Conservation (phyloP, 2,329 filamentous ascomycete species). For the Aspergillus bombycis region DNA sequence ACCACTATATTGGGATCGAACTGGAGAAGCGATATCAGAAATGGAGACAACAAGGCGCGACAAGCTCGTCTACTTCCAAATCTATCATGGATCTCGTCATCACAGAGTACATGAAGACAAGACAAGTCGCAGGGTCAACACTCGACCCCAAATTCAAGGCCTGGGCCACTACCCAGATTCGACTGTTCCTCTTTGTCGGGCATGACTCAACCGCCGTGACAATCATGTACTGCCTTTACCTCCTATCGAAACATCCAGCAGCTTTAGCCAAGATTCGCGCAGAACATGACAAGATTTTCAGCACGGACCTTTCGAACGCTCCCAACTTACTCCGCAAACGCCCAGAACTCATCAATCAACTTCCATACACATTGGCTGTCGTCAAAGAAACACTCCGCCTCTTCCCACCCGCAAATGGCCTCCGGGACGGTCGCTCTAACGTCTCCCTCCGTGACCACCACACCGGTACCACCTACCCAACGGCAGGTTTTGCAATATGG, state of each 20-base stretch:
- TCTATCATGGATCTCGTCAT: slow-evolving; percentile 11
- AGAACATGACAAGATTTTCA: slow-evolving; percentile 17
- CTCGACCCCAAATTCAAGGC: slow-evolving; percentile 6
- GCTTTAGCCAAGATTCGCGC: slow-evolving; percentile 1
- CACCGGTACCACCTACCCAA: not conserved
- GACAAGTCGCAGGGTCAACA: not conserved
- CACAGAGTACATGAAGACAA: slow-evolving; percentile 1
- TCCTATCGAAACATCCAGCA: slow-evolving; percentile 11
- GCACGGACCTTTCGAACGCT: not conserved
- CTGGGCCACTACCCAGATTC: slow-evolving; percentile 12
- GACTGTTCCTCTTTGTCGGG: slow-evolving; percentile 14
- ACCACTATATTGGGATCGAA: slow-evolving; percentile 10
- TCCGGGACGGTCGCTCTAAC: too few species aligned
- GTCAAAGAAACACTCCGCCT: slow-evolving; percentile 18
- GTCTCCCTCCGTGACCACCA: not conserved
- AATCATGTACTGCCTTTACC: slow-evolving; percentile 5
- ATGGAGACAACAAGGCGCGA: not conserved
- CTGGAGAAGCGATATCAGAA: slow-evolving; percentile 10
- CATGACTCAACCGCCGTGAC: slow-evolving; percentile 12
- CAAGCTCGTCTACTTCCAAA: not conserved
- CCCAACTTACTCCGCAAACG: not conserved
- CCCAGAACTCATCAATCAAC: slow-evolving; percentile 11
- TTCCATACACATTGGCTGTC: slow-evolving; percentile 14
- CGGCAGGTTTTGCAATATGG: not conserved
- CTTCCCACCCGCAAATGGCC: not conserved